These are phyloP conservation scores for Pyrenochaeta sp. DNA, from an alignment of 2,329 filamentous ascomycete species.

Conservation along the genomic window DNA sequence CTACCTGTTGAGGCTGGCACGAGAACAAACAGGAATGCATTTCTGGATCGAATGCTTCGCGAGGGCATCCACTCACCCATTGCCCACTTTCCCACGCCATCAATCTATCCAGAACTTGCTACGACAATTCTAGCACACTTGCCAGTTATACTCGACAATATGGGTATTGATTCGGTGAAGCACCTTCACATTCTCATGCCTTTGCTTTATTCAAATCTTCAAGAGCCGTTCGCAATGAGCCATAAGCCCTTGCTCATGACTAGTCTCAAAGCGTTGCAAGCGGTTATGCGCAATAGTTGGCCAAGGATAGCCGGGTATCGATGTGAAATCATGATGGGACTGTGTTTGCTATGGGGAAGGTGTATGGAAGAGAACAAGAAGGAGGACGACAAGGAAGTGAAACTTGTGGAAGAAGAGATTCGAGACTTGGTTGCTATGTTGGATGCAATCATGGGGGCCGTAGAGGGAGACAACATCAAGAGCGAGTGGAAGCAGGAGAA, in stretches of 20 bases:
- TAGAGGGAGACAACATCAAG: constrained; percentile 14
- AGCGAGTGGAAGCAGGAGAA: constrained; percentile 26
- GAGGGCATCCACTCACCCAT: constrained; percentile 54
- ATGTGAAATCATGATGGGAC: constrained; percentile 68
- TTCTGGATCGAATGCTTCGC: constrained; percentile 56
- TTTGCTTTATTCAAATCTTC: constrained; percentile 69
- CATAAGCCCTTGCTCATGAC: constrained; percentile 62
- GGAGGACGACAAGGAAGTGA: constrained; percentile 18
- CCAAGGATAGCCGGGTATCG: constrained; percentile 70
- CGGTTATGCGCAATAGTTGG: constrained; percentile 70
- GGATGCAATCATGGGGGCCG: constrained; percentile 27
- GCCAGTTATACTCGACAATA: constrained; percentile 57
- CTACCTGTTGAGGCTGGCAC: constrained; percentile 13
- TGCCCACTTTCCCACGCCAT: constrained; percentile 59
- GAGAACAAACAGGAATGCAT: constrained; percentile 18
- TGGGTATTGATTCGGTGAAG: constrained; percentile 70
- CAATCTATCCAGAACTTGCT: constrained; percentile 64
- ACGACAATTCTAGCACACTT: constrained; percentile 63
- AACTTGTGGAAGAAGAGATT: constrained; percentile 21
- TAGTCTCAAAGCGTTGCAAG: constrained; percentile 62
- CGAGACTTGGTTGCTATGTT: constrained; percentile 38
- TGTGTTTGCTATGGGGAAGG: constrained; percentile 52
- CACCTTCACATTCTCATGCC: constrained; percentile 75
- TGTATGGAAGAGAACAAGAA: constrained; percentile 30
- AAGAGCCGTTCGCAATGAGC: constrained; percentile 71